These are phyloP conservation scores for Achaetomiella virescens DNA, from an alignment of 495 filamentous ascomycete genomes.

Conservation along the genomic window DNA sequence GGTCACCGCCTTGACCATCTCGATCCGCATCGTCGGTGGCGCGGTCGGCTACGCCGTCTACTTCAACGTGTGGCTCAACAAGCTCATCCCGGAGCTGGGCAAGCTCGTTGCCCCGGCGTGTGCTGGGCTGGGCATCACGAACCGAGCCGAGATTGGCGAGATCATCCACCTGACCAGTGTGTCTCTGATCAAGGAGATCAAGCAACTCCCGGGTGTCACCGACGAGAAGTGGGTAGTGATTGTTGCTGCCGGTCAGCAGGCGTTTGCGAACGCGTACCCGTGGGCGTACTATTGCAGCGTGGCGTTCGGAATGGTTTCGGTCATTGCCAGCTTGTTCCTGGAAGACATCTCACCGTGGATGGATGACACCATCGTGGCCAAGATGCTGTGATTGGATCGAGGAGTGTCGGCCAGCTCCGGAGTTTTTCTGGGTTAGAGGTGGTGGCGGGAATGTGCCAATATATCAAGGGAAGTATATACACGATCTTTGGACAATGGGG, in stretches of 20 bases:
- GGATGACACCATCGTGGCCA: constrained; percentile 63
- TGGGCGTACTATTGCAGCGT: constrained; percentile 65
- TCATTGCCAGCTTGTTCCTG: constrained; percentile 57
- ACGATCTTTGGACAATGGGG: no score
- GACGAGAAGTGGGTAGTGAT: constrained; percentile 50
- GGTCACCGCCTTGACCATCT: constrained; percentile 65
- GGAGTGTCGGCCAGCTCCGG: background rate
- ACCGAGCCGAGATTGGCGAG: constrained; percentile 33
- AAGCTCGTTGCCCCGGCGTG: constrained; percentile 51
- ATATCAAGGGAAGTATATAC: no score
- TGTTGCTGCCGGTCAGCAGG: constrained; percentile 55
- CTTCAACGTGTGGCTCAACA: constrained; percentile 68
- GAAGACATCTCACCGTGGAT: constrained; percentile 60
- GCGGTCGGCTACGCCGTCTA: constrained; percentile 67
- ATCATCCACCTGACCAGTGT: constrained; percentile 54
- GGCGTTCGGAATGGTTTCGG: constrained; percentile 58
- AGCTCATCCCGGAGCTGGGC: constrained; percentile 50
- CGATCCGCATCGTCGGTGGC: constrained; percentile 65
- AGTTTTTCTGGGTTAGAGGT: background rate
- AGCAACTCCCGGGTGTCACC: constrained; percentile 52
- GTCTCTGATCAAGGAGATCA: constrained; percentile 48
- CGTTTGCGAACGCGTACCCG: constrained; percentile 58
- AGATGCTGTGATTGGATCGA: constrained; percentile 32
- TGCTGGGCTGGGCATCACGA: constrained; percentile 48
- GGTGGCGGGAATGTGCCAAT: no score